Evolutionary conservation across 192 early-diverging fungal species (phyloP).

Genomic region (Polychytrium aggregatum): DNA sequence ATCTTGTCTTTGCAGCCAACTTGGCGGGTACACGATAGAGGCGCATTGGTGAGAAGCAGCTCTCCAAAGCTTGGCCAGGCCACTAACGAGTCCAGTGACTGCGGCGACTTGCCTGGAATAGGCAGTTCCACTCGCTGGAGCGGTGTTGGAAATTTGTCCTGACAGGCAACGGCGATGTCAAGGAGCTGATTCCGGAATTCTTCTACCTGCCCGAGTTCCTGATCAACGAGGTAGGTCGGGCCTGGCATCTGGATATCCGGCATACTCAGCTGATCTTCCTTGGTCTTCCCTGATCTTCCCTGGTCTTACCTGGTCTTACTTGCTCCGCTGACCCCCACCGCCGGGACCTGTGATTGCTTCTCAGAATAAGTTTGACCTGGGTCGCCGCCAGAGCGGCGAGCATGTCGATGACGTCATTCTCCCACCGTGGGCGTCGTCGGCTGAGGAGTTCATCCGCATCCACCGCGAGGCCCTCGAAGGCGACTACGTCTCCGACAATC

Average conservation of each 20-base stretch:
- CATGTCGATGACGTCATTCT: constrained; percentile 52
- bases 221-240: constrained; percentile 22
- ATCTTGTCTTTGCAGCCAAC: not conserved
- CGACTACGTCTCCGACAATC: constrained; percentile 75
- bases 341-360: too few species aligned
- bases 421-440: constrained; percentile 75
- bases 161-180: constrained; percentile 49
- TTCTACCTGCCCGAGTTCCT: constrained; percentile 92
- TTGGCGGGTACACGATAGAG: too few species aligned
- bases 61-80: too few species aligned
- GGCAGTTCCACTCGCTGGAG: constrained; percentile 46
- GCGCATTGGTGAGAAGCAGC: too few species aligned
- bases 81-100: too few species aligned
- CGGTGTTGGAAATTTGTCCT: constrained; percentile 40
- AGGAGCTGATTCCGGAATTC: constrained; percentile 93
- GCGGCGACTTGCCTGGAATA: not conserved
- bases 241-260: not conserved
- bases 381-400: constrained; percentile 50
- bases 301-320: too few species aligned
- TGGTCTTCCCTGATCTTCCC: constrained; percentile 8
- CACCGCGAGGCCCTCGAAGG: constrained; percentile 66
- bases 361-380: constrained; percentile 57
- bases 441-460: constrained; percentile 71
- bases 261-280: not conserved
- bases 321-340: too few species aligned